Conservation (phyloP, 2,329 filamentous ascomycete species). For the Scedosporium aurantiacum region DNA sequence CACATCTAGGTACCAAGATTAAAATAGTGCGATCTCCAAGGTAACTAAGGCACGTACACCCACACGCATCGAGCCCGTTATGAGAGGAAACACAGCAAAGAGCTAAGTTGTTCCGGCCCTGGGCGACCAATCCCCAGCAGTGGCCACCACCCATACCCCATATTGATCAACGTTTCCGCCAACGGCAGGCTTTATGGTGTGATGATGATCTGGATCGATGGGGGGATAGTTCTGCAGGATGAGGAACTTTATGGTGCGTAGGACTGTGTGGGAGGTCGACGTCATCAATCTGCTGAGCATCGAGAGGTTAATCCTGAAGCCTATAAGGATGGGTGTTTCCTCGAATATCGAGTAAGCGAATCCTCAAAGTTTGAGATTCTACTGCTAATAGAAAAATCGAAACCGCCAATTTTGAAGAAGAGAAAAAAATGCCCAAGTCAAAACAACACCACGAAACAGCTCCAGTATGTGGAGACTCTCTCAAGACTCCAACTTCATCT, state of each 20-base stretch:
- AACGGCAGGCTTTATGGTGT: not conserved
- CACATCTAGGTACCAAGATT: not conserved
- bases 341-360: not conserved
- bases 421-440: too few species aligned
- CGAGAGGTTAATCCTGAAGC: not conserved
- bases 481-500: too few species aligned
- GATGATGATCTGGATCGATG: not conserved
- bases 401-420: too few species aligned
- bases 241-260: not conserved
- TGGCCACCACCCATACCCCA: not conserved
- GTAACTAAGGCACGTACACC: not conserved
- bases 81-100: not conserved
- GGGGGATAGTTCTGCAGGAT: not conserved
- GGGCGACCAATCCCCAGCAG: not conserved
- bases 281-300: not conserved
- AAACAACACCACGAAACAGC: too few species aligned
- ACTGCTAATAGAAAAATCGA: not conserved
- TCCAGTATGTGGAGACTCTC: too few species aligned
- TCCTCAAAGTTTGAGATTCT: not conserved
- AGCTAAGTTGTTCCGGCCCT: not conserved
- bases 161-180: not conserved
- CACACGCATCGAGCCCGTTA: too few species aligned
- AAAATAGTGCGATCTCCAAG: not conserved
- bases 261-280: not conserved
- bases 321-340: not conserved